phyloP scores from a whole-genome alignment of 108 stramenopile species.

The Skeletonema potamos region DNA sequence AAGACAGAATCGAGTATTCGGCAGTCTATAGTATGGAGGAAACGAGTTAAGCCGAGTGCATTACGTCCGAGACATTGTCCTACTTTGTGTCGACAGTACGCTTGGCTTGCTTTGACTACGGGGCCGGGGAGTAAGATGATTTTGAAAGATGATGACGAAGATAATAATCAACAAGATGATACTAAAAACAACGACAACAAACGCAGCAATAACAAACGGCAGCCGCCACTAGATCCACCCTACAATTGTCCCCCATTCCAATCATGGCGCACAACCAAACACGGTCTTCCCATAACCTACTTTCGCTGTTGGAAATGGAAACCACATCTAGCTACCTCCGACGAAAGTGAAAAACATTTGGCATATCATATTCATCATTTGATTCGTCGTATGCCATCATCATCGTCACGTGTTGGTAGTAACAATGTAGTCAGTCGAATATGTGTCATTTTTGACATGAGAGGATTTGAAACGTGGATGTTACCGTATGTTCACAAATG shows the following conservation, averaged over 20 bases:
- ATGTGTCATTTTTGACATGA: conserved; percentile 9
- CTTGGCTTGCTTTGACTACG: neutral
- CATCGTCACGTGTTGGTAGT: neutral
- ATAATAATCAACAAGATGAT: neutral
- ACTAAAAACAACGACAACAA: neutral
- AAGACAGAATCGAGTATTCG: neutral
- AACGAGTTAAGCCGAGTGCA: neutral
- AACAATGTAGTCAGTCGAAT: neutral
- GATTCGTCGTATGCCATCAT: neutral
- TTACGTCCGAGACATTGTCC: neutral
- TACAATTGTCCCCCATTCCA: neutral
- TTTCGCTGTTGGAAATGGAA: conserved; percentile 4
- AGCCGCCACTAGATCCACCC: neutral
- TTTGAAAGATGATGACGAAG: neutral
- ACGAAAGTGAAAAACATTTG: conserved; percentile 1
- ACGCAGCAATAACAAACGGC: neutral
- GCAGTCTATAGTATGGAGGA: neutral
- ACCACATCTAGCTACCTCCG: neutral
- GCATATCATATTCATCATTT: conserved; percentile 7
- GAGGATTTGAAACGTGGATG: neutral
- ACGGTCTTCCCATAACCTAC: conserved; percentile 1
- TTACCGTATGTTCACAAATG: neutral
- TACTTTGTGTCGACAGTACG: conserved; percentile 1
- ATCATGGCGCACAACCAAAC: neutral
- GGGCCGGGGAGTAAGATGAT: neutral